Evolutionary conservation across 768 basidiomycete genomes (phyloP).

Genomic region (Macrolepiota fuliginosa): DNA sequence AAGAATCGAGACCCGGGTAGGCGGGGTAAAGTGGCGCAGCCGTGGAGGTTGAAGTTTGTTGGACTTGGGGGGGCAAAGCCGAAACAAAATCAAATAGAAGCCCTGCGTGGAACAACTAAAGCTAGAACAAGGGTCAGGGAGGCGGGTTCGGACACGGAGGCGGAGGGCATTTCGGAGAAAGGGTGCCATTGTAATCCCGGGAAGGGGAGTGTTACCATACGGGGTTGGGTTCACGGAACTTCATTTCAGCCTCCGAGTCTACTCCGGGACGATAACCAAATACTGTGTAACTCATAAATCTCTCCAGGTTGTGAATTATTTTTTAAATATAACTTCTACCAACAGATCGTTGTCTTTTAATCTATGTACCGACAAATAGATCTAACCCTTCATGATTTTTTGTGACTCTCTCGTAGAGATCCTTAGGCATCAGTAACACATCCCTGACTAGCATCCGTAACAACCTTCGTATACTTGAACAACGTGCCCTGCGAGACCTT

Average conservation of each 20-base stretch:
- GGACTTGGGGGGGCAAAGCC: too few relatives aligned
- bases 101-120: too few relatives aligned
- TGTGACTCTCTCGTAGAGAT: neutral
- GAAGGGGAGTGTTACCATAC: neutral
- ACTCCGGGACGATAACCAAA: neutral
- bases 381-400: neutral
- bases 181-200: neutral
- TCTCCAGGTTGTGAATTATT: neutral
- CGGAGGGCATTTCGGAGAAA: neutral
- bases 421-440: conserved; percentile 84
- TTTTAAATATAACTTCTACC: too few relatives aligned
- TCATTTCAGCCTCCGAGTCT: neutral
- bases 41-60: too few relatives aligned
- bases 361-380: too few relatives aligned
- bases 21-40: too few relatives aligned
- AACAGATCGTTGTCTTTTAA: too few relatives aligned
- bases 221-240: neutral
- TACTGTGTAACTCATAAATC: neutral
- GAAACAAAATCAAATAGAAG: too few relatives aligned
- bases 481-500: conserved; percentile 81
- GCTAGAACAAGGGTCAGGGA: neutral
- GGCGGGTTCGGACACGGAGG: neutral
- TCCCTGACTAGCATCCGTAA: conserved; percentile 88
- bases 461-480: conserved; percentile 86
- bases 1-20: too few relatives aligned